A percentile compares a stretch with the other conserved stretches of the same genome.
phyloP scores from a whole-genome alignment of 176 grass and related monocot species.

The Musa troglodytarum region DNA sequence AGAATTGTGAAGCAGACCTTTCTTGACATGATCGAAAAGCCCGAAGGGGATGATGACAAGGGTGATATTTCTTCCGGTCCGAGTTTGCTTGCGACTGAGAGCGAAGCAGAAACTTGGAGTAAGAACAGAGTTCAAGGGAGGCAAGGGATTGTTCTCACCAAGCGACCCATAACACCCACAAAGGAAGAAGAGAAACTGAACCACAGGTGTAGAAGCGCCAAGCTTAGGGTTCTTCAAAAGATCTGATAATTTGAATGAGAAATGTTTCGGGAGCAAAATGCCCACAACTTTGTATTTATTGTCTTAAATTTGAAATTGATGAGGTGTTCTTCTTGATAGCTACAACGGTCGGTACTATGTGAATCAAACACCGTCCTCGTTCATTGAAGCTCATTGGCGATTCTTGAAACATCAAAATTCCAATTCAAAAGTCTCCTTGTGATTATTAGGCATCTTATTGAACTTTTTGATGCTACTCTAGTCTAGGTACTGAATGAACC shows the following conservation, averaged over 20 bases:
- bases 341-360: not conserved
- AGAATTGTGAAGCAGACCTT: slow-evolving; percentile 84
- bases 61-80: not conserved
- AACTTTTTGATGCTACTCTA: no score
- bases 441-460: not conserved
- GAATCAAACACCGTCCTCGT: not conserved
- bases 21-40: slow-evolving; percentile 56
- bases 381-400: not conserved
- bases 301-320: not conserved
- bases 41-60: slow-evolving; percentile 13
- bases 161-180: slow-evolving; percentile 72
- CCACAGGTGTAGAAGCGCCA: slow-evolving; percentile 53
- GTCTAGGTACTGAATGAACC: no score
- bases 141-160: slow-evolving; percentile 71
- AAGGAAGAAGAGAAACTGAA: slow-evolving; percentile 79
- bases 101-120: slow-evolving; percentile 39
- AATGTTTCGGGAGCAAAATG: not conserved
- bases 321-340: not conserved
- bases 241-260: not conserved
- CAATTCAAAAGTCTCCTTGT: not conserved
- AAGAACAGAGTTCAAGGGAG: slow-evolving; percentile 40
- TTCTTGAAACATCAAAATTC: not conserved
- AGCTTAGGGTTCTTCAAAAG: slow-evolving; percentile 14
- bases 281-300: not conserved
- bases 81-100: slow-evolving; percentile 2